Conservation (phyloP, 352 stramenopile genomes). For the Pythium grandisporangium region DNA sequence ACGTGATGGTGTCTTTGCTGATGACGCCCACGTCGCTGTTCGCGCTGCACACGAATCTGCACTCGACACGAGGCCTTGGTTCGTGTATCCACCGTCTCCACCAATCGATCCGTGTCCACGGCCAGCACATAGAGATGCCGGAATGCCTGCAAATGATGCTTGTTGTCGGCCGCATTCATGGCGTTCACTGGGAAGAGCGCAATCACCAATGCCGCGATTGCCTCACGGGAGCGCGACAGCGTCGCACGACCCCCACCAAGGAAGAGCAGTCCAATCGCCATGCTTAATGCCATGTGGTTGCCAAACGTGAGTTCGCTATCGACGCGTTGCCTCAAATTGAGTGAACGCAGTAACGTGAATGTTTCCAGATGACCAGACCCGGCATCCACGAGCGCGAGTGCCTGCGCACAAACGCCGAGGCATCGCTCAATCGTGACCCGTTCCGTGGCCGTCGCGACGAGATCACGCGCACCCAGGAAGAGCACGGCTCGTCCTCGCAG, state of each 20-base stretch:
- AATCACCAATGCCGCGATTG: slow-evolving; percentile 92
- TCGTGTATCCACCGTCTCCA: slow-evolving; percentile 76
- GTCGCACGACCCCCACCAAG: slow-evolving; percentile 92
- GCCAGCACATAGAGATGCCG: slow-evolving; percentile 90
- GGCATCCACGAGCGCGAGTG: slow-evolving; percentile 93
- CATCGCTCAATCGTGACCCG: slow-evolving; percentile 91
- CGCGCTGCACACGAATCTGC: slow-evolving; percentile 21
- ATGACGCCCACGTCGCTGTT: not conserved
- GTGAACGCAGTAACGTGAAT: slow-evolving; percentile 86
- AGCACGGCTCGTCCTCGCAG: slow-evolving; percentile 40
- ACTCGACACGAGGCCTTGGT: slow-evolving; percentile 31
- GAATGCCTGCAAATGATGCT: slow-evolving; percentile 83
- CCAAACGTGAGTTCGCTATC: slow-evolving; percentile 89
- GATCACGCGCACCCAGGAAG: slow-evolving; percentile 22
- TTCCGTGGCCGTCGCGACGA: slow-evolving; percentile 57
- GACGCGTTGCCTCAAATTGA: slow-evolving; percentile 71
- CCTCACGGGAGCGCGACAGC: slow-evolving; percentile 77
- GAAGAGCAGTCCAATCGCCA: slow-evolving; percentile 95
- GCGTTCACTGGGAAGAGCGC: slow-evolving; percentile 93
- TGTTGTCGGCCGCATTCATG: slow-evolving; percentile 91
- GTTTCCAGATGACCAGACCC: slow-evolving; percentile 93
- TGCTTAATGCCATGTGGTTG: slow-evolving; percentile 92
- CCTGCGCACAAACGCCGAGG: slow-evolving; percentile 85
- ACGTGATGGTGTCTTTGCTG: too few relatives aligned
- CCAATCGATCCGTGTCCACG: slow-evolving; percentile 53